A percentile compares a stretch with the other conserved stretches of the same genome.
phyloP scores from a whole-genome alignment of 257 asterid genomes.

The Nemophila menziesii region DNA sequence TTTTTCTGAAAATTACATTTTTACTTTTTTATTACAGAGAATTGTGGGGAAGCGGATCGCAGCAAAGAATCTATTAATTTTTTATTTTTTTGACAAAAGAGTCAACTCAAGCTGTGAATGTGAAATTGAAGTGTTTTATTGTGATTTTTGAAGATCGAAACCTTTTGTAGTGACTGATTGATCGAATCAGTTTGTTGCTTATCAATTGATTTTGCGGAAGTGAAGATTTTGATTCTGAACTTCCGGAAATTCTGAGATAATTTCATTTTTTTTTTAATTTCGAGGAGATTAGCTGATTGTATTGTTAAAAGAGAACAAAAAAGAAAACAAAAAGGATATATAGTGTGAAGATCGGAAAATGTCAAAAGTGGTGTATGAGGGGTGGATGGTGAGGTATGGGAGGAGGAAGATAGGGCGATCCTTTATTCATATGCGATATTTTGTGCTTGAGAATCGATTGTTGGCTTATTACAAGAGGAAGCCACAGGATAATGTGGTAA shows the following conservation, averaged over 20 bases:
- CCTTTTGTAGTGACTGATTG: slow-evolving; percentile 12
- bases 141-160: neutral
- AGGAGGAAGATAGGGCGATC: slow-evolving; percentile 86
- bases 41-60: neutral
- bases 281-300: neutral
- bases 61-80: neutral
- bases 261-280: neutral
- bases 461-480: slow-evolving; percentile 85
- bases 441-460: slow-evolving; percentile 63
- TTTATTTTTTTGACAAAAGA: neutral
- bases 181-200: slow-evolving; percentile 21
- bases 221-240: slow-evolving; percentile 23
- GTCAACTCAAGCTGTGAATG: neutral
- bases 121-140: neutral
- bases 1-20: neutral
- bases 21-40: neutral
- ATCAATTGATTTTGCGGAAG: slow-evolving; percentile 18
- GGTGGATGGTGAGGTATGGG: slow-evolving; percentile 97
- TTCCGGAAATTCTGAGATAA: slow-evolving; percentile 19
- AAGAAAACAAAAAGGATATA: slow-evolving; percentile 1
- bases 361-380: slow-evolving; percentile 81
- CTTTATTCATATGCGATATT: slow-evolving; percentile 78
- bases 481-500: slow-evolving; percentile 75
- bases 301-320: neutral
- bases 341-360: slow-evolving; percentile 19